phyloP scores from a whole-genome alignment of 106 monocot genomes.

The Chionographis japonica region DNA sequence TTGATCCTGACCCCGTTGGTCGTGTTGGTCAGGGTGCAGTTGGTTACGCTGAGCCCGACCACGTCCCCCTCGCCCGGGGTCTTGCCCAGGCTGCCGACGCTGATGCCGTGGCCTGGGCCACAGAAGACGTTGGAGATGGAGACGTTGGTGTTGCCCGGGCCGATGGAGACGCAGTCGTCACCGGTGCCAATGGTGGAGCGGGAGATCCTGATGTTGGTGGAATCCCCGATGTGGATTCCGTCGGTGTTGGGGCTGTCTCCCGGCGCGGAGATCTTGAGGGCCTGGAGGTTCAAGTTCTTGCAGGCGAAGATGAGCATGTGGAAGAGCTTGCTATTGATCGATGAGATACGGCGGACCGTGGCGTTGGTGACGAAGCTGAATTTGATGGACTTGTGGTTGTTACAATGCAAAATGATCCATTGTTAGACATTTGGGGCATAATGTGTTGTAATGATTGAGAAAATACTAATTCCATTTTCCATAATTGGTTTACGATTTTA shows the following conservation, averaged over 20 bases:
- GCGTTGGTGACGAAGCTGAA: slow-evolving; percentile 4
- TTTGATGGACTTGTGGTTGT: slow-evolving; percentile 3
- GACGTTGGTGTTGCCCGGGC: slow-evolving; percentile 20
- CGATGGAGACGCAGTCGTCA: slow-evolving; percentile 50
- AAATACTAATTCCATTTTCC: not conserved
- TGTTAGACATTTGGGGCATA: too few species aligned
- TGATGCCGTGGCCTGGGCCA: slow-evolving; percentile 46
- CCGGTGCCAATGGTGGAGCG: slow-evolving; percentile 27
- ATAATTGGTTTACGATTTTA: not conserved
- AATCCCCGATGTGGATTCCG: slow-evolving; percentile 30
- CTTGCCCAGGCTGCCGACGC: slow-evolving; percentile 9
- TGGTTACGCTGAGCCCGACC: not conserved
- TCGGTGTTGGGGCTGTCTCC: slow-evolving; percentile 41
- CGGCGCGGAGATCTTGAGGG: slow-evolving; percentile 22
- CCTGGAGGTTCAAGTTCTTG: not conserved
- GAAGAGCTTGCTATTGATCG: slow-evolving; percentile 27
- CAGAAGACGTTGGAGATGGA: slow-evolving; percentile 17
- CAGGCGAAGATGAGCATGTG: slow-evolving; percentile 20
- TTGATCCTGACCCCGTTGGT: slow-evolving; percentile 16
- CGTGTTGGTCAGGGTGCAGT: slow-evolving; percentile 8
- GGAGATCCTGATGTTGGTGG: slow-evolving; percentile 6
- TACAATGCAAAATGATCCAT: too few species aligned
- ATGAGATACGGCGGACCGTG: slow-evolving; percentile 6
- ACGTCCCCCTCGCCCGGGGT: slow-evolving; percentile 1
- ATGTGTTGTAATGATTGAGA: not conserved